phyloP scores from a whole-genome alignment of 768 basidiomycete species.

The Wakefieldia striispora region DNA sequence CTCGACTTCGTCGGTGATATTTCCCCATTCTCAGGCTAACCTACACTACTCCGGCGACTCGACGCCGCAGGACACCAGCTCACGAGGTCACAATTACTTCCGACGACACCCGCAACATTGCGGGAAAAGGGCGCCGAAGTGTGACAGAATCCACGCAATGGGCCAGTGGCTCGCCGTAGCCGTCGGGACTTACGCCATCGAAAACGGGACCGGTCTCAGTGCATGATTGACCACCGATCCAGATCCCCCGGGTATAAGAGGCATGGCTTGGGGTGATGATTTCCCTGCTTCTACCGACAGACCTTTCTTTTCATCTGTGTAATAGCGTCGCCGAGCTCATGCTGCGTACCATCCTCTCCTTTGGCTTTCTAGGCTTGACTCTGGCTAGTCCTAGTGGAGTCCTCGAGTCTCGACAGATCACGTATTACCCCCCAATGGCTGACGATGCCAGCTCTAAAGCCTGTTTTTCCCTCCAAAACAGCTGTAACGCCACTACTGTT shows the following conservation, averaged over 20 bases:
- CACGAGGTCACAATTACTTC: background rate
- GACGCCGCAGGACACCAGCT: no score
- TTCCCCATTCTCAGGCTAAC: no score
- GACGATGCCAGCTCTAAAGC: slow-evolving; percentile 3
- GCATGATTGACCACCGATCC: no score
- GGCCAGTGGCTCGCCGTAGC: no score
- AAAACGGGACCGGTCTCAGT: no score
- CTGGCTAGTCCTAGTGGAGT: background rate
- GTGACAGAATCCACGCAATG: background rate
- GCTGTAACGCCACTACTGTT: slow-evolving; percentile 18
- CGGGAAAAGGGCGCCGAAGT: background rate
- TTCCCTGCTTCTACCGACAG: background rate
- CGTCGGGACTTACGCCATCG: no score
- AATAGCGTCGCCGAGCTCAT: background rate
- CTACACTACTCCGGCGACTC: no score
- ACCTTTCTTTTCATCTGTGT: background rate
- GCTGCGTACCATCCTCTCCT: background rate
- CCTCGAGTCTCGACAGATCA: slow-evolving; percentile 14
- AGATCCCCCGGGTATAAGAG: background rate
- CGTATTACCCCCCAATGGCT: background rate
- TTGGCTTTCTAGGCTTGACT: slow-evolving; percentile 1
- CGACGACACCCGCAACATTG: background rate
- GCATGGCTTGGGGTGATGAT: background rate
- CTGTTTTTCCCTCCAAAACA: slow-evolving; percentile 18
- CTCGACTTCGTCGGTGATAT: no score